Evolutionary conservation across 495 filamentous ascomycete genomes (phyloP), one percentile per base, ranked within the genome.

Genomic region (Aspergillus carlsbadensis): DNA sequence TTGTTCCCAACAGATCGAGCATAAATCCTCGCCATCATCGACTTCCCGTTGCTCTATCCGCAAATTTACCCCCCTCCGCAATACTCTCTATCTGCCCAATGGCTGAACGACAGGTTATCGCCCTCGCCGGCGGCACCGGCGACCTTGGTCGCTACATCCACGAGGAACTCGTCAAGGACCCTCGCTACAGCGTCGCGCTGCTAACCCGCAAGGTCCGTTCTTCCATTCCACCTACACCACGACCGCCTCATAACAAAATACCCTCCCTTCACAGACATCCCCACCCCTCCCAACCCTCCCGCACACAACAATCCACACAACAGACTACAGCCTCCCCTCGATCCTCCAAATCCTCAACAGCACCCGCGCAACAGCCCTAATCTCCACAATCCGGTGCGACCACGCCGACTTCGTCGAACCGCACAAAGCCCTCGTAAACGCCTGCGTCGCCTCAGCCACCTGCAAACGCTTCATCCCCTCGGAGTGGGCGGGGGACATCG

Each of bases 381-480:
- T 61, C 47, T 61, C 58, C 5, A 20, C 51, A 11, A n/a, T 44
- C 35, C 62, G 61, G 36, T 51, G 48, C 43, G n/a, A 13, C 20
- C 39, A 53, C 53, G 14, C 13, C 17, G 21, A 3, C 42, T 62
- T 36, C 47, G 10, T 49, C 46, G 17, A 31, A 5, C 33, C 54
- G 18, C 64, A 61, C 52, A 21, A 8, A 0, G 21, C 39, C 42
- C 15, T 68, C 2, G n/a, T 68, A 2, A 15, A 42, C 13, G 64
- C 65, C 0, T 70, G 65, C 34, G 21, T 52, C 11, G 14, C 6
- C 10, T 48, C 35, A 20, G 13, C 20, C 1, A 22, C 21, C 8
- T 68, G 62, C 63, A 66, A 67, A 15, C 63, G 65, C 15, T 46
- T 70, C 17, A 67, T 72, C 29, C 65, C 65, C 3, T 64, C 58